phyloP scores from a whole-genome alignment of 2,329 filamentous ascomycete species.

The Dryadomyces sulphureus region DNA sequence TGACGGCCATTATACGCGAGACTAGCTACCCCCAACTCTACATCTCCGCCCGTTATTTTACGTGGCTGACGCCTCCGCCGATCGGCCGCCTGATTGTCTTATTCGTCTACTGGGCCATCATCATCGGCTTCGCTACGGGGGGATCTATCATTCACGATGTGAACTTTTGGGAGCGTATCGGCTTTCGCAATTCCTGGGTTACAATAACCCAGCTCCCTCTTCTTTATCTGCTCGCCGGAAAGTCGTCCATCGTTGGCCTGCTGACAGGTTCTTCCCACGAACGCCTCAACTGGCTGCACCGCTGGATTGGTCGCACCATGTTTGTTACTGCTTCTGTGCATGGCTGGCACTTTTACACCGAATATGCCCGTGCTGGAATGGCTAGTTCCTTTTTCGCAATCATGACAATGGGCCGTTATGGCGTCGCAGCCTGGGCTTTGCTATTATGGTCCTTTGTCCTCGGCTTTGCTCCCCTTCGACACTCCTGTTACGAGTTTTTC shows the following conservation, averaged over 20 bases:
- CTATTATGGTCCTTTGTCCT: constrained; percentile 51
- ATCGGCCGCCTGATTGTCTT: constrained; percentile 40
- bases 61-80: constrained; percentile 44
- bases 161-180: constrained; percentile 49
- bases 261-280: constrained; percentile 52
- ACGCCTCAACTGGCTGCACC: constrained; percentile 57
- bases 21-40: constrained; percentile 39
- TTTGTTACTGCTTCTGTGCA: constrained; percentile 54
- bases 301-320: constrained; percentile 57
- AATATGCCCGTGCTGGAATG: constrained; percentile 47
- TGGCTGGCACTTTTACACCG: constrained; percentile 52
- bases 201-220: constrained; percentile 49
- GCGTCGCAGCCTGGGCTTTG: constrained; percentile 50
- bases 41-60: constrained; percentile 27
- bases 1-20: constrained; percentile 42
- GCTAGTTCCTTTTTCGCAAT: constrained; percentile 41
- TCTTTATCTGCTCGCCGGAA: constrained; percentile 46
- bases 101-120: constrained; percentile 41
- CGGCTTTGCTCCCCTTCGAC: constrained; percentile 47
- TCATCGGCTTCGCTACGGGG: constrained; percentile 41
- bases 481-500: constrained; percentile 56
- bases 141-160: constrained; percentile 33
- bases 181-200: constrained; percentile 54
- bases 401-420: constrained; percentile 52
- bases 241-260: constrained; percentile 42